A percentile compares a stretch with the other conserved stretches of the same genome.
phyloP scores from a whole-genome alignment of 768 basidiomycete genomes.

The Boletus eberwhitei region DNA sequence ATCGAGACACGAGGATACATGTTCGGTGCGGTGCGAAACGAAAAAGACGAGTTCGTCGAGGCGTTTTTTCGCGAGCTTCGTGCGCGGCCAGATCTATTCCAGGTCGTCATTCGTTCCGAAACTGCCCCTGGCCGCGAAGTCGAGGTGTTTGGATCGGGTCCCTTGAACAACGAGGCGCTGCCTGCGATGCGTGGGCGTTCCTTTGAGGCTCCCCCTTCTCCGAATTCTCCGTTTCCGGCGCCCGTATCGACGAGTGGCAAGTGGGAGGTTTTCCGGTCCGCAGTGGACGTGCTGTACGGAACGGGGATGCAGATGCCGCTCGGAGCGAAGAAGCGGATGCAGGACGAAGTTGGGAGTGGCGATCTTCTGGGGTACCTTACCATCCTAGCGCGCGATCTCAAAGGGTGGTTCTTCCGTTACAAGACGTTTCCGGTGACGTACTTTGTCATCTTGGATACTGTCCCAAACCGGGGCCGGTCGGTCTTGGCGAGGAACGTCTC shows the following conservation, averaged over 20 bases:
- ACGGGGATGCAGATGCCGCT: background rate
- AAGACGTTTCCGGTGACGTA: constrained; percentile 33
- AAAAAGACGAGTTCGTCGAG: constrained; percentile 23
- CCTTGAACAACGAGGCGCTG: constrained; percentile 1
- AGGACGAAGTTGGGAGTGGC: too few relatives aligned
- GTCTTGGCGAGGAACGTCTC: constrained; percentile 3
- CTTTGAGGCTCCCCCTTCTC: constrained; percentile 24
- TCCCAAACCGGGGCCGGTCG: background rate
- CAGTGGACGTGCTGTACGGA: constrained; percentile 23
- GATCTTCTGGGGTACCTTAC: constrained; percentile 9
- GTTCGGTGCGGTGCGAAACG: constrained; percentile 32
- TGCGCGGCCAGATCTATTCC: constrained; percentile 31
- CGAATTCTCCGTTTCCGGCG: background rate
- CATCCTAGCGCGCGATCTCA: background rate
- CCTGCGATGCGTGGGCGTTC: constrained; percentile 10
- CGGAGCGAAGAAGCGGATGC: too few relatives aligned
- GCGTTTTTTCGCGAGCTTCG: constrained; percentile 30
- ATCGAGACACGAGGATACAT: constrained; percentile 22
- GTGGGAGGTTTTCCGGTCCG: constrained; percentile 17
- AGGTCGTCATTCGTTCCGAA: constrained; percentile 30
- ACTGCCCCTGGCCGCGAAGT: constrained; percentile 22
- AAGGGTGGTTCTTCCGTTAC: constrained; percentile 28
- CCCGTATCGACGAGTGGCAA: background rate
- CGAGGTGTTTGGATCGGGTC: constrained; percentile 25
- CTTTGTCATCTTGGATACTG: constrained; percentile 25